Conservation (phyloP, 2,329 filamentous ascomycete genomes). For the Golovinomyces cichoracearum region DNA sequence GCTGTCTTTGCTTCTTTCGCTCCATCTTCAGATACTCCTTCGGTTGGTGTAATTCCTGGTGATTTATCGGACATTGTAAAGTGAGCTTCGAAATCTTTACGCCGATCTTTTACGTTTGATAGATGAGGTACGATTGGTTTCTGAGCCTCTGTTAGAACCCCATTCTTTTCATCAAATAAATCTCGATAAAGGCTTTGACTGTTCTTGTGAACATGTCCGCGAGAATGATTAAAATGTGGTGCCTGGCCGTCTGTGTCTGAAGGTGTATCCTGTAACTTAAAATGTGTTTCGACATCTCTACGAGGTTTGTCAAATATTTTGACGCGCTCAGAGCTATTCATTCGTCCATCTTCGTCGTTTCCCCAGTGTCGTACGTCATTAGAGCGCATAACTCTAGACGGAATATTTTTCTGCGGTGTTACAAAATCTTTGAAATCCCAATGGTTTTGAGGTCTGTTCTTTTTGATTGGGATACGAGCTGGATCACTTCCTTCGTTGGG, state of each 20-base stretch:
- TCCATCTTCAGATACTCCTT: conserved; percentile 29
- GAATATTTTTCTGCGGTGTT: conserved; percentile 49
- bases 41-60: conserved; percentile 21
- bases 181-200: conserved; percentile 53
- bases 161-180: conserved; percentile 33
- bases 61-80: conserved; percentile 51
- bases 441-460: conserved; percentile 41
- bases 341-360: conserved; percentile 36
- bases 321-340: conserved; percentile 30
- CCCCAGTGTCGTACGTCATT: conserved; percentile 58
- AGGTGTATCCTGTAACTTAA: conserved; percentile 56
- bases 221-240: conserved; percentile 21
- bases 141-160: conserved; percentile 6
- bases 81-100: conserved; percentile 52
- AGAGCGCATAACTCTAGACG: conserved; percentile 32
- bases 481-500: conserved; percentile 8
- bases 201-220: conserved; percentile 35
- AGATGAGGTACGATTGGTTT: conserved; percentile 18
- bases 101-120: conserved; percentile 46
- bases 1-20: conserved; percentile 49
- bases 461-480: conserved; percentile 16
- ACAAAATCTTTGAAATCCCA: conserved; percentile 78
- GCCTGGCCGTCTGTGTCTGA: conserved; percentile 27
- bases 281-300: conserved; percentile 58
- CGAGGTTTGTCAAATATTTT: conserved; percentile 40